Evolutionary conservation across 768 basidiomycete genomes (phyloP).

Genomic region (Scleroderma citrinum): DNA sequence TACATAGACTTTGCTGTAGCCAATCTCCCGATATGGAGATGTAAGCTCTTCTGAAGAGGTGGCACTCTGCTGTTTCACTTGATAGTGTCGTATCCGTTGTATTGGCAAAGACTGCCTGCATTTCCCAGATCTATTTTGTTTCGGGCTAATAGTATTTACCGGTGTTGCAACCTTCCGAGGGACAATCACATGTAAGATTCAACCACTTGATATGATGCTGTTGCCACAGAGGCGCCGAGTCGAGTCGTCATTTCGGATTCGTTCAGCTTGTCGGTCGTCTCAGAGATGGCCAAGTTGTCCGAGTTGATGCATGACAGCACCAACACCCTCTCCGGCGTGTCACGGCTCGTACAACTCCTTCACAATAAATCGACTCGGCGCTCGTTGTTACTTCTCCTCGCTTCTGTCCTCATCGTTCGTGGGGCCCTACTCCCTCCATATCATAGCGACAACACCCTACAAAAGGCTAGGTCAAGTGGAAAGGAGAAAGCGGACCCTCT

Average conservation of each 20-base stretch:
- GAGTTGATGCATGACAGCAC: neutral
- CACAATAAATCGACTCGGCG: slow-evolving; percentile 12
- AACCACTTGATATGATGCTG: no score
- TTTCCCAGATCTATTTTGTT: no score
- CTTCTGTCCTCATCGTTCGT: slow-evolving; percentile 47
- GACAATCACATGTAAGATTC: neutral
- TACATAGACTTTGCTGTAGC: no score
- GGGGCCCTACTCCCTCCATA: slow-evolving; percentile 28
- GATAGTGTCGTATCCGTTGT: no score
- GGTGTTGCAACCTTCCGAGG: no score
- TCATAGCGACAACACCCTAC: slow-evolving; percentile 36
- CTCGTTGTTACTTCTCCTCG: slow-evolving; percentile 37
- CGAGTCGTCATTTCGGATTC: neutral
- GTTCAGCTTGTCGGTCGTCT: neutral
- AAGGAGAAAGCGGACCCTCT: slow-evolving; percentile 49
- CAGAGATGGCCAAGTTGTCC: slow-evolving; percentile 5
- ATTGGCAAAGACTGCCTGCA: no score
- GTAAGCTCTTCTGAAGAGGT: no score
- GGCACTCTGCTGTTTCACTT: no score
- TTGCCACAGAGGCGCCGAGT: neutral
- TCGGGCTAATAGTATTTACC: no score
- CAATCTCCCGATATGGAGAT: no score
- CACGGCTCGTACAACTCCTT: slow-evolving; percentile 4
- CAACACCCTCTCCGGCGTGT: neutral
- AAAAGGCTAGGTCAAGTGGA: slow-evolving; percentile 59